Conservation (phyloP, 148 eudicot species). For the Rheum nobile region DNA sequence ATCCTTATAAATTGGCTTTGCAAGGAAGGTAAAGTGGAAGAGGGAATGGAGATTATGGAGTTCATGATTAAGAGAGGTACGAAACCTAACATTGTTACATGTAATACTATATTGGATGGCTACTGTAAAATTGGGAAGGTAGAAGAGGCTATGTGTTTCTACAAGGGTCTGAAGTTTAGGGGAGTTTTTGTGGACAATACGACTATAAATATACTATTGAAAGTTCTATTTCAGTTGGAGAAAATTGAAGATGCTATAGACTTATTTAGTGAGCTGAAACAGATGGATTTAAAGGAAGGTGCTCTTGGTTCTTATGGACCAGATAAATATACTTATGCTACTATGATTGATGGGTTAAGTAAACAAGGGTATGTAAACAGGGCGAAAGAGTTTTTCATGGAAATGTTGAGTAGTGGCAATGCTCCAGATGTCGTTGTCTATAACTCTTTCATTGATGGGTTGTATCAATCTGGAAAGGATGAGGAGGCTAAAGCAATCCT, state of each 20-base stretch:
- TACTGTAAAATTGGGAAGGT: slow-evolving; percentile 12
- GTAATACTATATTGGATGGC: slow-evolving; percentile 20
- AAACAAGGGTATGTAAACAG: slow-evolving; percentile 12
- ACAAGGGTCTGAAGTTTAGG: slow-evolving; percentile 11
- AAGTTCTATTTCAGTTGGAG: not conserved
- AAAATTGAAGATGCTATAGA: not conserved
- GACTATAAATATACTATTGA: not conserved
- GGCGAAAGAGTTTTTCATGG: slow-evolving; percentile 15
- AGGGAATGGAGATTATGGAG: slow-evolving; percentile 14
- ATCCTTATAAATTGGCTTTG: not conserved
- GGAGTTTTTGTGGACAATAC: not conserved
- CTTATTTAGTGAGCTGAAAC: not conserved
- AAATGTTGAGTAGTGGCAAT: slow-evolving; percentile 6
- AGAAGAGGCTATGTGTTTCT: slow-evolving; percentile 18
- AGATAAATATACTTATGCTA: not conserved
- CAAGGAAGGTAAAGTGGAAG: slow-evolving; percentile 6
- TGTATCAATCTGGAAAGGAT: slow-evolving; percentile 9
- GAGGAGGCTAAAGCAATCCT: slow-evolving; percentile 15
- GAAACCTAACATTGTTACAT: slow-evolving; percentile 12
- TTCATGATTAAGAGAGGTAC: slow-evolving; percentile 17
- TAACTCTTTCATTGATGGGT: slow-evolving; percentile 18
- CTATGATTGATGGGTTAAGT: slow-evolving; percentile 22
- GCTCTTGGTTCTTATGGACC: not conserved
- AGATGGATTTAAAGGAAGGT: not conserved
- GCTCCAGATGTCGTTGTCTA: slow-evolving; percentile 19